A percentile compares a stretch with the other conserved stretches of the same genome.
phyloP scores from a whole-genome alignment of 306 rosid species.

The Crataegus laevigata region DNA sequence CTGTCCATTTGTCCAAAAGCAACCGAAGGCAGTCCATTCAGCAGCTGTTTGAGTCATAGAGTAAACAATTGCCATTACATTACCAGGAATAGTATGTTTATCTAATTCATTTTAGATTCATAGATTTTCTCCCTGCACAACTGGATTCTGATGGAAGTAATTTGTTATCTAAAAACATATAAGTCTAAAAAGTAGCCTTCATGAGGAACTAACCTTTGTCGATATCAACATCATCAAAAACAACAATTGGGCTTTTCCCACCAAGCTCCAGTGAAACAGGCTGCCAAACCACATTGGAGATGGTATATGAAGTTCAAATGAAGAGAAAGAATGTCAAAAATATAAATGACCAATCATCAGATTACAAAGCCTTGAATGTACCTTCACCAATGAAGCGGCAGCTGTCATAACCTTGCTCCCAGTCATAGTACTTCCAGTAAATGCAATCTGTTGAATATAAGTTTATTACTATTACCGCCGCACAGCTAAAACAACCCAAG shows the following conservation, averaged over 20 bases:
- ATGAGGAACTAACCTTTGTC: conserved; percentile 77
- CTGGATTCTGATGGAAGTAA: not conserved
- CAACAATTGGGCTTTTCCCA: conserved; percentile 84
- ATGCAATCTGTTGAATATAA: conserved; percentile 65
- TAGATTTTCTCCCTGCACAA: not conserved
- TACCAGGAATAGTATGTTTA: not conserved
- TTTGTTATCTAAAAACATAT: not conserved
- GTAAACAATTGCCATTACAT: conserved; percentile 5
- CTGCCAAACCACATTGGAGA: conserved; percentile 43
- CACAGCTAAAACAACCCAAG: conserved; percentile 8
- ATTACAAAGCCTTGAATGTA: conserved; percentile 17
- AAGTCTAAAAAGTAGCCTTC: not conserved
- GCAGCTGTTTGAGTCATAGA: conserved; percentile 61
- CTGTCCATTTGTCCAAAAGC: conserved; percentile 99
- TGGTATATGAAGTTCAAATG: conserved; percentile 6
- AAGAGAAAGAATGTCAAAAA: conserved; percentile 2
- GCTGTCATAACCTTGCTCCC: conserved; percentile 89
- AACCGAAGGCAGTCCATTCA: conserved; percentile 86
- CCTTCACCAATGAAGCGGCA: conserved; percentile 88
- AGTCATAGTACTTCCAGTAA: conserved; percentile 87
- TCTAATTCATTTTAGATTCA: conserved; percentile 3
- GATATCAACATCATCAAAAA: conserved; percentile 93
- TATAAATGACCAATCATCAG: not conserved
- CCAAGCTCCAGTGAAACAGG: conserved; percentile 96
- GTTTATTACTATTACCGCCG: not conserved